Evolutionary conservation across 2,329 filamentous ascomycete genomes (phyloP).

Genomic region (Penicillium sp.): DNA sequence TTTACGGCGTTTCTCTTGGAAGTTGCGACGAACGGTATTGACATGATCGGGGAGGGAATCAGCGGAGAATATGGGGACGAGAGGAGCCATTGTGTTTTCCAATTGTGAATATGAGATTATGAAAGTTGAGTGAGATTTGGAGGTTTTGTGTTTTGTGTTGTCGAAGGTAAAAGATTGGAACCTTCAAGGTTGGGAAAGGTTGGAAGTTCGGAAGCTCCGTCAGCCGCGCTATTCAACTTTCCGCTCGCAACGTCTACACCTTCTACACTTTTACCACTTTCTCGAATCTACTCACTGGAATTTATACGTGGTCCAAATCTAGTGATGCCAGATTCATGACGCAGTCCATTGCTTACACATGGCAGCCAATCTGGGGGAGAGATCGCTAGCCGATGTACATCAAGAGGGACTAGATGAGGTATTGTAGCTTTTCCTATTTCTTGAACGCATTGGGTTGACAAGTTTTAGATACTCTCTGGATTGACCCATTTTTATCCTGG

Average conservation of each 20-base stretch:
- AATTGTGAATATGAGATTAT: not conserved
- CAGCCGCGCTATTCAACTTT: conserved; percentile 1
- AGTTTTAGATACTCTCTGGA: conserved; percentile 29
- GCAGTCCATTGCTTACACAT: conserved; percentile 39
- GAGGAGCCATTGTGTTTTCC: conserved; percentile 52
- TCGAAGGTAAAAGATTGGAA: not conserved
- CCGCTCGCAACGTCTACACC: not conserved
- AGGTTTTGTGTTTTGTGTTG: not conserved
- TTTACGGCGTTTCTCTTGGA: conserved; percentile 54
- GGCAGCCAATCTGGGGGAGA: conserved; percentile 49
- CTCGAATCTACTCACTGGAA: not conserved
- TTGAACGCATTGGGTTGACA: not conserved
- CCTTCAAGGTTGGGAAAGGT: not conserved
- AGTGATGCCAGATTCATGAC: conserved; percentile 46
- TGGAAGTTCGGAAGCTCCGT: conserved; percentile 7
- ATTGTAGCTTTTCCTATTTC: conserved; percentile 3
- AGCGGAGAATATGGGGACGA: conserved; percentile 53
- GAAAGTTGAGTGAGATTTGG: not conserved
- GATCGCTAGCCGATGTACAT: conserved; percentile 52
- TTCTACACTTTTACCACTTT: not conserved
- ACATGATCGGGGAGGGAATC: conserved; percentile 52
- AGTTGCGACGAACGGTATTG: conserved; percentile 46
- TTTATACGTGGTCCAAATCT: not conserved
- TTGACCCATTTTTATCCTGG: conserved; percentile 28
- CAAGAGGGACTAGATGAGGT: conserved; percentile 54